Evolutionary conservation across 768 basidiomycete species (phyloP).

Genomic region (Phlebiopsis gigantea): DNA sequence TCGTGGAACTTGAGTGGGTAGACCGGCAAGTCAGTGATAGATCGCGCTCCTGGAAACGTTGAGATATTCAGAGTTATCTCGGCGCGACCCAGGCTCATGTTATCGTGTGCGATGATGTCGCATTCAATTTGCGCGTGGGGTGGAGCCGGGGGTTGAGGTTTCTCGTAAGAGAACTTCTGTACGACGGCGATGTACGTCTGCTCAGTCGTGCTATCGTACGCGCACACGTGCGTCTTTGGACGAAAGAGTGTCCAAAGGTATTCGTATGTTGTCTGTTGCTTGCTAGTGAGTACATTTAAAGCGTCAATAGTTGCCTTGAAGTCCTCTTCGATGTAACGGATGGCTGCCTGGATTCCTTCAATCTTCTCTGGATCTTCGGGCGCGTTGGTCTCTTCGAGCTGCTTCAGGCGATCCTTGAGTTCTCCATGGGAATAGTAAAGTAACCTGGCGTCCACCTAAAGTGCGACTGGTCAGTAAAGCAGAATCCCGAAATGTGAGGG

Average conservation of each 20-base stretch:
- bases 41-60: background rate
- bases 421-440: constrained; percentile 3
- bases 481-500: no score
- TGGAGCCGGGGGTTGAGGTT: background rate
- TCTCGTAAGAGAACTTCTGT: background rate
- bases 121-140: background rate
- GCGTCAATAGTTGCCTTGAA: background rate
- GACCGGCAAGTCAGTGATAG: background rate
- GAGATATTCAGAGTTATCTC: background rate
- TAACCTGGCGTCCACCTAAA: background rate
- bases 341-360: background rate
- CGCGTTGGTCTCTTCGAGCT: background rate
- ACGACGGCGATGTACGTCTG: background rate
- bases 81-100: background rate
- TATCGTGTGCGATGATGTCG: constrained; percentile 4
- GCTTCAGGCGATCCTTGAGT: background rate
- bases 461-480: no score
- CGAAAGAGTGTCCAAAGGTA: constrained; percentile 6
- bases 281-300: background rate
- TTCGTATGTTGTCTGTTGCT: constrained; percentile 1
- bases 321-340: constrained; percentile 3
- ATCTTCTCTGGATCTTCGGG: background rate
- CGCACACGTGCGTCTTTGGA: background rate
- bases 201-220: background rate
- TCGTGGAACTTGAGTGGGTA: background rate